Conservation (phyloP, 129 eudicot genomes). For the Chrysanthemum seticuspe region DNA sequence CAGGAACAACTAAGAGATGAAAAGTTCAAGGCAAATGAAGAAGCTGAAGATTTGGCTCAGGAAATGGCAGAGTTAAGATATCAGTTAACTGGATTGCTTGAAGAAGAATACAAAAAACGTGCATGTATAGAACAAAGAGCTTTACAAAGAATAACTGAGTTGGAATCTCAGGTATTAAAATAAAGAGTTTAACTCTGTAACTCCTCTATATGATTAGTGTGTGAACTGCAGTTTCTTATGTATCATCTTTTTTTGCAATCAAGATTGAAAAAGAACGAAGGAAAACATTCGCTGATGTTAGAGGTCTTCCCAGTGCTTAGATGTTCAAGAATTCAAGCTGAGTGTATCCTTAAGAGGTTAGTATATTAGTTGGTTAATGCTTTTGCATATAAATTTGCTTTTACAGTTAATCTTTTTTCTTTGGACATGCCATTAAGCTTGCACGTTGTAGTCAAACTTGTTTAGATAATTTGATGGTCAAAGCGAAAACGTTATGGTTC, state of each 20-base stretch:
- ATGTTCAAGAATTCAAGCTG: slow-evolving; percentile 10
- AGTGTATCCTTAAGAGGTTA: slow-evolving; percentile 30
- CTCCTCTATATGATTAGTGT: background rate
- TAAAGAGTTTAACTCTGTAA: background rate
- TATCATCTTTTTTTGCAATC: slow-evolving; percentile 24
- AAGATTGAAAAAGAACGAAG: slow-evolving; percentile 57
- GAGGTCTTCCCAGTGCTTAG: slow-evolving; percentile 33
- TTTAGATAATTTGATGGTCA: background rate
- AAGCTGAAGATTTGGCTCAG: slow-evolving; percentile 87
- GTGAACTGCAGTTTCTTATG: slow-evolving; percentile 12
- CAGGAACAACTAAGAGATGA: slow-evolving; percentile 70
- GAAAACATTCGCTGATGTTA: slow-evolving; percentile 34
- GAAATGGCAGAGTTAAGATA: slow-evolving; percentile 98
- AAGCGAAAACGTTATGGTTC: background rate
- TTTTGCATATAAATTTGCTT: too few relatives aligned
- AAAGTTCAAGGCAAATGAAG: slow-evolving; percentile 77
- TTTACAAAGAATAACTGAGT: slow-evolving; percentile 69
- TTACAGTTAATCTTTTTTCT: background rate
- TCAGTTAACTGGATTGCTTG: slow-evolving; percentile 75
- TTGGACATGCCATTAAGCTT: background rate
- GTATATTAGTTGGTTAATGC: background rate
- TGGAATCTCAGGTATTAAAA: slow-evolving; percentile 79
- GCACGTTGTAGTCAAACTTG: background rate
- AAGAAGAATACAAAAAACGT: slow-evolving; percentile 86
- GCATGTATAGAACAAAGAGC: slow-evolving; percentile 78